Evolutionary conservation across 78 protist species (phyloP).

Genomic region (Isochrysis galbana): DNA sequence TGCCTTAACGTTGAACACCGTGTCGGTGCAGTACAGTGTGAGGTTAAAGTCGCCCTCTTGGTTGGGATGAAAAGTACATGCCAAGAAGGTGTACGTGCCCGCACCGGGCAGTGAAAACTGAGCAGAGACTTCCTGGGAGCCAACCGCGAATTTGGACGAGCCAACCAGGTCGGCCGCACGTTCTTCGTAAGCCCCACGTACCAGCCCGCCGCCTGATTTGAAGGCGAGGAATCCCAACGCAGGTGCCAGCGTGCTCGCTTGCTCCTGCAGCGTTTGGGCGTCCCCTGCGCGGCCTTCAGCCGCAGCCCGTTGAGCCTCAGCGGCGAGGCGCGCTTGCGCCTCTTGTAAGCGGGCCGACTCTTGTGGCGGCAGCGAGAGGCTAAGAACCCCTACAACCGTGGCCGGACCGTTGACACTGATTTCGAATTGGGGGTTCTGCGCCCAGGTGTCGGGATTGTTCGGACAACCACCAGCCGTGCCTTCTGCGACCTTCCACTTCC

Average conservation of each 20-base stretch:
- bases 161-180: neutral
- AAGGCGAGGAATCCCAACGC: neutral
- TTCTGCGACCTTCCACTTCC: neutral
- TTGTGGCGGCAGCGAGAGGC: neutral
- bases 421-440: neutral
- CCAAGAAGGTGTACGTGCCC: neutral
- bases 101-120: neutral
- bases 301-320: neutral
- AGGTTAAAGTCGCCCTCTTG: neutral
- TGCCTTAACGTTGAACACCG: neutral
- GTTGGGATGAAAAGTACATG: neutral
- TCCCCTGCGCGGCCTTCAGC: neutral
- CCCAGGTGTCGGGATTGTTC: neutral
- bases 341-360: neutral
- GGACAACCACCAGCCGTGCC: conserved; percentile 4
- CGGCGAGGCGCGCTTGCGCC: neutral
- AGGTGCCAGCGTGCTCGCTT: neutral
- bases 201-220: neutral
- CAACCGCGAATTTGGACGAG: neutral
- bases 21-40: neutral
- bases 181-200: neutral
- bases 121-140: neutral
- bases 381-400: neutral
- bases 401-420: neutral
- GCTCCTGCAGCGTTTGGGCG: neutral